Conservation (phyloP, 2,329 filamentous ascomycete species). For the Basipetospora sp. region DNA sequence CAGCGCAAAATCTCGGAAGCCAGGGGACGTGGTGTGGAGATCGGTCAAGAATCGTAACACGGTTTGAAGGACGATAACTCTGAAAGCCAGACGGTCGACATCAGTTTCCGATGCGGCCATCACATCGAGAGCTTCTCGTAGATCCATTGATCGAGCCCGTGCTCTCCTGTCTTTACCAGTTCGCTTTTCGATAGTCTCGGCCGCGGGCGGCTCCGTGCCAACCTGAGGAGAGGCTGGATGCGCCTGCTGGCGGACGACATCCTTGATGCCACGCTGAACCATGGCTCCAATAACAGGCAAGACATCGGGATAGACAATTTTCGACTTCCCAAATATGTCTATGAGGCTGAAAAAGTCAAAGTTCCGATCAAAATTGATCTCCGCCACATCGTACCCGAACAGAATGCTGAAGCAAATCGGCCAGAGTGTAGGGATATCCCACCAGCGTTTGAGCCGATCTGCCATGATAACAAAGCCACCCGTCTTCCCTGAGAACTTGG, state of each 20-base stretch:
- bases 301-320: constrained; percentile 61
- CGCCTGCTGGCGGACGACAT: constrained; percentile 47
- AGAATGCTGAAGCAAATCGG: constrained; percentile 75
- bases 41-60: constrained; percentile 67
- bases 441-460: constrained; percentile 69
- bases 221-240: constrained; percentile 38
- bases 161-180: constrained; percentile 17
- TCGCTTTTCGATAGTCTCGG: background rate
- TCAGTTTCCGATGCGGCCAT: constrained; percentile 5
- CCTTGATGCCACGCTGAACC: constrained; percentile 71
- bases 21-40: constrained; percentile 58
- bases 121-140: constrained; percentile 41
- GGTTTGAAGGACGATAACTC: constrained; percentile 55
- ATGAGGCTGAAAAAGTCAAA: constrained; percentile 64
- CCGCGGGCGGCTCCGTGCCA: background rate
- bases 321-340: constrained; percentile 54
- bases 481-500: constrained; percentile 69
- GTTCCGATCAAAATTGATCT: constrained; percentile 55
- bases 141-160: constrained; percentile 50
- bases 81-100: constrained; percentile 16
- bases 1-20: constrained; percentile 70
- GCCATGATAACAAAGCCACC: constrained; percentile 81
- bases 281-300: constrained; percentile 70
- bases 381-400: constrained; percentile 68
- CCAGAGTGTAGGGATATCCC: constrained; percentile 76